A percentile compares a stretch with the other conserved stretches of the same genome.
Evolutionary conservation across 768 basidiomycete species (phyloP).

Genomic region (Trametes gibbosa): DNA sequence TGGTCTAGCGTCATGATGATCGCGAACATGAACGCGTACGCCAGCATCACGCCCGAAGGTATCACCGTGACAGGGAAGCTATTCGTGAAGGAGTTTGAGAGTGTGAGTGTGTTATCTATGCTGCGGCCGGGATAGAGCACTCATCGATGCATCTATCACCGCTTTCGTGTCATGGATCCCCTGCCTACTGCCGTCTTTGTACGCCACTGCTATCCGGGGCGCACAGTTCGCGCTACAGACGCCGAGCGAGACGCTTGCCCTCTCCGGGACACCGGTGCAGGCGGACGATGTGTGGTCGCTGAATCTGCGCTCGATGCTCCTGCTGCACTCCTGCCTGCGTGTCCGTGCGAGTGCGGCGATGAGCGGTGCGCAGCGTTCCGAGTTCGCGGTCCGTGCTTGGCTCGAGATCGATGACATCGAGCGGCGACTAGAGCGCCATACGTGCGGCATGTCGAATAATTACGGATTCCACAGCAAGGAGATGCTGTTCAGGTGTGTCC

Average conservation of each 20-base stretch:
- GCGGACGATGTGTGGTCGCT: slow-evolving; percentile 17
- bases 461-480: slow-evolving; percentile 14
- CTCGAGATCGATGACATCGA: slow-evolving; percentile 18
- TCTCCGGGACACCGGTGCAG: slow-evolving; percentile 21
- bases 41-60: slow-evolving; percentile 33
- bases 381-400: slow-evolving; percentile 15
- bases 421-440: slow-evolving; percentile 7
- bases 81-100: slow-evolving; percentile 15
- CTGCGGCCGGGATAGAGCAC: too few species aligned
- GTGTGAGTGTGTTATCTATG: background rate
- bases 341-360: background rate
- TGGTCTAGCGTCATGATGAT: slow-evolving; percentile 35
- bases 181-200: background rate
- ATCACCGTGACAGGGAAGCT: background rate
- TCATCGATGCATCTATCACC: too few species aligned
- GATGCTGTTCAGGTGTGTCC: slow-evolving; percentile 11
- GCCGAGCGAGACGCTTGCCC: slow-evolving; percentile 7
- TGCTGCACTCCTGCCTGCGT: slow-evolving; percentile 10
- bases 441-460: slow-evolving; percentile 5
- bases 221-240: slow-evolving; percentile 8
- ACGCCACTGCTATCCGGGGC: background rate
- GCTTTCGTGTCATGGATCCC: background rate
- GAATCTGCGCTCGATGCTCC: slow-evolving; percentile 11
- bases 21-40: slow-evolving; percentile 37
- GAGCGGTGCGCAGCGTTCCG: slow-evolving; percentile 12